These are phyloP conservation scores for Hysterangium stoloniferum DNA, from an alignment of 768 basidiomycete species.

Conservation along the genomic window DNA sequence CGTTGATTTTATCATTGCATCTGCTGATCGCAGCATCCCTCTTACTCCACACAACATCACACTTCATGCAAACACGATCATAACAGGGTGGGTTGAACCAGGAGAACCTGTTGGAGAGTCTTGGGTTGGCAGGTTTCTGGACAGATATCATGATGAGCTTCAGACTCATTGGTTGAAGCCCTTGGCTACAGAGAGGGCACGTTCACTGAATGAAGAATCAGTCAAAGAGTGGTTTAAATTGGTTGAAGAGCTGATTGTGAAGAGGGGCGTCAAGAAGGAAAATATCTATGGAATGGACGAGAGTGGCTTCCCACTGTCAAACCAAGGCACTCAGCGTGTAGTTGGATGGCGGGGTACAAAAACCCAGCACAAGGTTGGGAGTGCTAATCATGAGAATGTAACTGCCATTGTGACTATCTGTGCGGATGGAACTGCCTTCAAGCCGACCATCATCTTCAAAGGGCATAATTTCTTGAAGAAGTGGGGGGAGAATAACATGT, in stretches of 20 bases:
- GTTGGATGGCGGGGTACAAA: conserved; percentile 8
- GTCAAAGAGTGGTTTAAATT: conserved; percentile 1
- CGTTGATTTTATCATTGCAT: too few relatives aligned
- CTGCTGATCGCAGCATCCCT: too few relatives aligned
- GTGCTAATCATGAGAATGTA: conserved; percentile 30
- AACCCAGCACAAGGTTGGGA: conserved; percentile 28
- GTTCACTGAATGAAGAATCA: background rate
- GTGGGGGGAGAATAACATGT: conserved; percentile 35
- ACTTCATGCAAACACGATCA: too few relatives aligned
- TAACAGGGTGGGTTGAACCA: too few relatives aligned
- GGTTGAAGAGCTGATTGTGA: too few relatives aligned
- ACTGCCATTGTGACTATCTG: conserved; percentile 37
- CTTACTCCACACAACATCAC: too few relatives aligned
- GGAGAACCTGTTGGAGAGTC: conserved; percentile 18
- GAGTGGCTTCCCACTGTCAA: conserved; percentile 3
- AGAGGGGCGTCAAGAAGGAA: background rate
- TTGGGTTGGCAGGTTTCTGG: conserved; percentile 12
- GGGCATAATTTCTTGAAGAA: conserved; percentile 27
- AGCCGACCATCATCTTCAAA: conserved; percentile 35
- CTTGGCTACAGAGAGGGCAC: conserved; percentile 1
- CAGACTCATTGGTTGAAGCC: background rate
- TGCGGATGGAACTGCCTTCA: conserved; percentile 30
- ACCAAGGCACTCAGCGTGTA: background rate
- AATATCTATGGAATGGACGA: conserved; percentile 10
- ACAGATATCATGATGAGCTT: conserved; percentile 2